Base-by-base conservation (phyloP, 23 red algal genomes). In the Gracilariopsis chorda region DNA sequence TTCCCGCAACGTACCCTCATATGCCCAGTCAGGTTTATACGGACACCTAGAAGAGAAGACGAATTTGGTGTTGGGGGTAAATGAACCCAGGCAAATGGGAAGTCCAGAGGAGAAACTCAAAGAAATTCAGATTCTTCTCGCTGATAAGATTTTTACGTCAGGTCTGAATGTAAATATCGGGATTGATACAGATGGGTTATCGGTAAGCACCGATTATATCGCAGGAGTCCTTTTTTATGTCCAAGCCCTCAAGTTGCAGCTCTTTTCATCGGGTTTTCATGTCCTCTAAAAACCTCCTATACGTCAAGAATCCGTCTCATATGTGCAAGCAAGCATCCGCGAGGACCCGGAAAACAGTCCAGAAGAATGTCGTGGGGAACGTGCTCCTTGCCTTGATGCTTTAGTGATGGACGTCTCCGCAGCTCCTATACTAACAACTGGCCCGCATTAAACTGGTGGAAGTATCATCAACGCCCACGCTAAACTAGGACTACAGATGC, bases 181-280 rank as follows among this genome's bases (percentile, higher is more conserved):
- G 12, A 11, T 69, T 39, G 74, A 92, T 33, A 51, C 72, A 33
- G 45, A 57, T 1, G 21, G 56, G 24, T 14, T 43, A 3, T 57
- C 39, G 0, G 77, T 25, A 28, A 20, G n/a, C 67, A 73, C 63
- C 25, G 86, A 90, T 19, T 51, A 48, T 30, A 61, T 80, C 21
- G 86, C 58, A 46, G 41, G 20, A 19, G 48, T 62, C 13, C 60
- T 51, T 24, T 28, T 80, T 8, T 80, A 80, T 80, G 35, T 80
- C 16, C 59, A 83, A 53, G 62, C 78, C 1, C 41, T 94, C 0
- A 81, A 87, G 64, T 63, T 36, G 12, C 79, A 81, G 12, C 55
- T 94, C 51, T 94, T 77, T 74, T 84, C 91, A 3, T 83, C 75
- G 17, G 91, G 91, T 8, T 55, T 94, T 19, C 91, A 94, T 49